Base-by-base conservation (phyloP, 768 basidiomycete species). In the Suillus placidus region DNA sequence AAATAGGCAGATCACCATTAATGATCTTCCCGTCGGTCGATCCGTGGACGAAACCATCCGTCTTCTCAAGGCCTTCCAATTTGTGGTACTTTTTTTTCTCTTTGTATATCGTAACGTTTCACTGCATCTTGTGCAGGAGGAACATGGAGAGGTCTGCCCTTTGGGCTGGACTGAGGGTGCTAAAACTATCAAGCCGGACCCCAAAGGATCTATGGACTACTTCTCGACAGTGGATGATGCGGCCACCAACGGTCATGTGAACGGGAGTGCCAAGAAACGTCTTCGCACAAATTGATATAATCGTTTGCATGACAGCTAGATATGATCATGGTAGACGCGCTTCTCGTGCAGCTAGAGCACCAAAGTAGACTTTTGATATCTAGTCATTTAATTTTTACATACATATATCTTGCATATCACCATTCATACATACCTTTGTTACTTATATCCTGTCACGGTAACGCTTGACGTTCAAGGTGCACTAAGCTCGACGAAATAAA, bases 21-120 rank as follows among this genome's bases (percentile, higher is more conserved):
- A 97, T 74, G 95, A 97, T 77, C 85, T 96, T 47, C 93, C 95
- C 16, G 94, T 97, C 58, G 95, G 95, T n/a, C 92, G 95, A 62
- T 95, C 93, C 3, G 95, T 97, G 62, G 94, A 95, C 43, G 95
- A 97, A 81, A 95, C 95, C 2, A 70, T 95, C 62, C 91, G 95
- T 66, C 87, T 97, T 58, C 81, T 97, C 80, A 89, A 96, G 78
- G 95, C 95, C 26, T 95, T 97, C 90, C 94, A 96, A 74, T 94
- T 91, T 78, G 88, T 87, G 14, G 92, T 93, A 73, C 49, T 16
- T 4, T 37, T 57, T 40, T 57, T 61, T 34, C 14, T 52, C 14
- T 52, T 30, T 34, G 16, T n/a, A 54, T 61, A 26, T 5, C 10
- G 54, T 40, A 23, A 55, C 40, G 56, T 54, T 56, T 40, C n/a